Evolutionary conservation across 2,329 filamentous ascomycete species (phyloP).

Genomic region (Aspergillus unguis): DNA sequence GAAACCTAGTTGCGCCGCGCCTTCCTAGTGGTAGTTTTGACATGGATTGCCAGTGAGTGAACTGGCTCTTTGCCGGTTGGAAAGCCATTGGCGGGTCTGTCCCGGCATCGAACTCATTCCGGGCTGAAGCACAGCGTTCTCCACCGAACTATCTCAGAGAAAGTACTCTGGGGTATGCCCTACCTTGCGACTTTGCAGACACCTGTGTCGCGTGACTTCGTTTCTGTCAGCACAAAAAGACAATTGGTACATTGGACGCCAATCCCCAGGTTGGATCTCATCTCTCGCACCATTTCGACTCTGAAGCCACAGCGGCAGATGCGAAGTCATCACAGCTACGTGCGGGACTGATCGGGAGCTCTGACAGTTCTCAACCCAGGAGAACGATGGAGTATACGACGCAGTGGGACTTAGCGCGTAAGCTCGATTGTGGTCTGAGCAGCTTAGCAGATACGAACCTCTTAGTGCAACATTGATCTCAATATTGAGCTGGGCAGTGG

Average conservation of each 20-base stretch:
- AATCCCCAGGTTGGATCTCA: too few species aligned
- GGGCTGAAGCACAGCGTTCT: too few species aligned
- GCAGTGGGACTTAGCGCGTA: constrained; percentile 1
- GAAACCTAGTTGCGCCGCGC: background rate
- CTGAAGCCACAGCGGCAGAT: background rate
- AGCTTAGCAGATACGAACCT: background rate
- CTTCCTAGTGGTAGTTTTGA: background rate
- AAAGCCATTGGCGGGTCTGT: background rate
- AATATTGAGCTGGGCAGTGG: background rate
- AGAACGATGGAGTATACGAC: background rate
- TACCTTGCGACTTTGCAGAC: too few species aligned
- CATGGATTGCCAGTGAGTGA: background rate
- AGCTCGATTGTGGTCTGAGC: background rate
- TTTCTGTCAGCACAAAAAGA: too few species aligned
- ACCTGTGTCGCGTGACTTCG: too few species aligned
- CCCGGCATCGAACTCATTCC: too few species aligned
- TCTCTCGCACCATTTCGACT: too few species aligned
- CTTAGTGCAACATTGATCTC: background rate
- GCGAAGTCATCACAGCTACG: background rate
- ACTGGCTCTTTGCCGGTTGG: background rate
- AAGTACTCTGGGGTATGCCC: too few species aligned
- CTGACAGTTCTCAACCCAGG: too few species aligned
- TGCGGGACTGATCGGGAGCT: background rate
- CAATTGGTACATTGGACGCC: too few species aligned
- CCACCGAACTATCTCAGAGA: too few species aligned